Evolutionary conservation across 164 flowering plant species (phyloP).

Genomic region (Magnolia changhungtana): DNA sequence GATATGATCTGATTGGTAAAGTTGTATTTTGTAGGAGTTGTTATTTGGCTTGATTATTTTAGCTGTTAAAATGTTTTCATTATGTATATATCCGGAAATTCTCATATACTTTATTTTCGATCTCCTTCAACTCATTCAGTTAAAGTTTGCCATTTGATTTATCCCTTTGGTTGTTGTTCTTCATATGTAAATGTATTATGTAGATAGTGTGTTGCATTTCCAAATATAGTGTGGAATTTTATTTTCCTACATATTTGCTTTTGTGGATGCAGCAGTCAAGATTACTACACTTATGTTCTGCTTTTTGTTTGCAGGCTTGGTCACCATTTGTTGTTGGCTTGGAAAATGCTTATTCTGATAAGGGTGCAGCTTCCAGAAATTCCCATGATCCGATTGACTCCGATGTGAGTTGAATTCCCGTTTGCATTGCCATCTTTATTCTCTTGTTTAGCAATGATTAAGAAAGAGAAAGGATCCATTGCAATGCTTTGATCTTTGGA

Average conservation of each 20-base stretch:
- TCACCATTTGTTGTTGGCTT: conserved; percentile 50
- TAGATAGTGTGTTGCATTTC: not conserved
- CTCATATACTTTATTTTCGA: no score
- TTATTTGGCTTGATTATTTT: no score
- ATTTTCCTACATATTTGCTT: not conserved
- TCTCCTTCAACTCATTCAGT: no score
- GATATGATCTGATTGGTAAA: conserved; percentile 7
- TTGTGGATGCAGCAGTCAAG: not conserved
- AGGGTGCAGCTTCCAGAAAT: conserved; percentile 20
- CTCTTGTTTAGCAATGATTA: no score
- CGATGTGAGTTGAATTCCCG: conserved; percentile 37
- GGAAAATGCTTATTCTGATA: conserved; percentile 31
- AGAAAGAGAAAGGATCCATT: no score
- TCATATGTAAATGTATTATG: not conserved
- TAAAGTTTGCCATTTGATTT: not conserved
- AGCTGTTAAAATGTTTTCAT: no score
- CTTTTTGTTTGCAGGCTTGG: conserved; percentile 61
- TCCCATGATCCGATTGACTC: conserved; percentile 36
- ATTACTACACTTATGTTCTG: not conserved
- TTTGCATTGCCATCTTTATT: not conserved
- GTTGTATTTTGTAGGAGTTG: conserved; percentile 37
- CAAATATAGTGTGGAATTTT: not conserved
- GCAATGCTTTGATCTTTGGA: no score
- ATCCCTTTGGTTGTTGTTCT: not conserved
- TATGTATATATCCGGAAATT: no score